Evolutionary conservation across 805 yeast genomes (phyloP), one percentile per base, ranked within the genome.

Genomic region (Monosporozyma siamensis): DNA sequence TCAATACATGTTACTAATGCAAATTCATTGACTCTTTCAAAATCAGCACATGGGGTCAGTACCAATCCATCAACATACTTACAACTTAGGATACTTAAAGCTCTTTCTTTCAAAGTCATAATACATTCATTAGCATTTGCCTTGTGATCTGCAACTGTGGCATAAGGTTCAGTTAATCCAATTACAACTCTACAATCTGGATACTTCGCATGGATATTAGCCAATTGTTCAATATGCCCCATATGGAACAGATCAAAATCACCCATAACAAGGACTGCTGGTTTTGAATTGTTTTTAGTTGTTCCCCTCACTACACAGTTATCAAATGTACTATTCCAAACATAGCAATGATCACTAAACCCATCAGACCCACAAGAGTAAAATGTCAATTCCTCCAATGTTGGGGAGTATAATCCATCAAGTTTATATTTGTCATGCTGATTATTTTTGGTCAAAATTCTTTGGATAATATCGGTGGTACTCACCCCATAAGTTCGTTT

Each of bases 401-500:
- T 47, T 3, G 57, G 54, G 35, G 26, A 31, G 20, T 34, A 30
- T 20, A 32, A 15, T 3, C 23, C 35, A 7, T 23, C 48, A 25
- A 29, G 22, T 18, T 15, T 26, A 24, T 24, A 23, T 37, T 41
- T 31, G 12, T 30, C 32, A 30, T 41, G 25, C 18, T 27, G 31
- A 41, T 40, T 41, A n/a, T 39, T 41, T 4, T 59, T 54, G 15
- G 53, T 49, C 47, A 92, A 70, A 80, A 92, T 83, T 47, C 97
- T 71, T 21, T 89, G 92, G 43, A 92, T 95, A 43, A 92, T 71
- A 56, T 92, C 97, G 0, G 98, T 92, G 3, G 98, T 92, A 46
- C 92, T 82, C 36, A 92, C 92, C 55, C 89, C 89, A 11, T 88
- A 90, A 0, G 98, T 92, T 50, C 98, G 71, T 63, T 85, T 88